phyloP scores from a whole-genome alignment of 2,329 filamentous ascomycete species.

The Knufia fluminis region DNA sequence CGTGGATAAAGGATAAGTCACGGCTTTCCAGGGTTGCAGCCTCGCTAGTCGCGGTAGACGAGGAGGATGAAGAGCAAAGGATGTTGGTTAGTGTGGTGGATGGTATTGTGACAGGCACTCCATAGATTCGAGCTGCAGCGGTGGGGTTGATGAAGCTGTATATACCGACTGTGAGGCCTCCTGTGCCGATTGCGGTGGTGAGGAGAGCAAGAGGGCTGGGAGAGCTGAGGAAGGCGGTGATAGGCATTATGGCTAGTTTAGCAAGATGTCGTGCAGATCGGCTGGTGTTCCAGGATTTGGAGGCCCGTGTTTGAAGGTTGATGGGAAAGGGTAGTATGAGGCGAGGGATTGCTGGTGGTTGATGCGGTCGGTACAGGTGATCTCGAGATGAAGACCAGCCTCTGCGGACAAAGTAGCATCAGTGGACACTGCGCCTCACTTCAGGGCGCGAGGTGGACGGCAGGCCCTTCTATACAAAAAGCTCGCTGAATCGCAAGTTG shows the following conservation, averaged over 20 bases:
- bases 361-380: too few species aligned
- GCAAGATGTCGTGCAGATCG: too few species aligned
- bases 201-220: conserved; percentile 8
- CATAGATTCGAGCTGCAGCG: conserved; percentile 13
- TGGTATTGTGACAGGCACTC: conserved; percentile 4
- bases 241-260: not conserved
- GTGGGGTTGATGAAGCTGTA: conserved; percentile 16
- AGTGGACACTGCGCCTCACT: too few species aligned
- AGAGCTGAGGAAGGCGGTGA: not conserved
- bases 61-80: not conserved
- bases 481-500: too few species aligned
- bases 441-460: too few species aligned
- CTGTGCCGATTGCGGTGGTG: conserved; percentile 12
- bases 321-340: too few species aligned
- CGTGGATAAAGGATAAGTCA: conserved; percentile 11
- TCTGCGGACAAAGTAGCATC: too few species aligned
- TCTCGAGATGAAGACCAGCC: too few species aligned
- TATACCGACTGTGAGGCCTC: conserved; percentile 13
- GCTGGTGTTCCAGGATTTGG: too few species aligned
- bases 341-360: too few species aligned
- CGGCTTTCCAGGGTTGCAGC: not conserved
- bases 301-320: too few species aligned
- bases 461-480: too few species aligned
- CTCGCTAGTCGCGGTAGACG: not conserved
- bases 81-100: not conserved